Conservation (phyloP, 805 yeast genomes). For the Pichia insulana region DNA sequence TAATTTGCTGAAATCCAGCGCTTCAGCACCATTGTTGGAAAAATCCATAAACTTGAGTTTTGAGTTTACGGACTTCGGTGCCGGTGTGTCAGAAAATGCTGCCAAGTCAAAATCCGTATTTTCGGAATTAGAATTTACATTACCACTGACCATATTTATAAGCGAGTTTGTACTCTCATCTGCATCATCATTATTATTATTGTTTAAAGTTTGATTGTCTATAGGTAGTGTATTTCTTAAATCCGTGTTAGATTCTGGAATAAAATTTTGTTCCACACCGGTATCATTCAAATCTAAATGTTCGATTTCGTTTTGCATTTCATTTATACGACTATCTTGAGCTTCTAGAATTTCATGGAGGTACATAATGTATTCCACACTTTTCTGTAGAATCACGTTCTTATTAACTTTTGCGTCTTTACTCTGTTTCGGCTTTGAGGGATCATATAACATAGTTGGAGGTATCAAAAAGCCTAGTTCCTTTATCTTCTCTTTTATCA, state of each 20-base stretch:
- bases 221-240: background rate
- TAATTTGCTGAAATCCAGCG: constrained; percentile 5
- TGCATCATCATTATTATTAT: constrained; percentile 1
- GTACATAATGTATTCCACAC: constrained; percentile 72
- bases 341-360: constrained; percentile 49
- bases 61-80: constrained; percentile 1
- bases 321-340: constrained; percentile 42
- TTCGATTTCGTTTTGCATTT: constrained; percentile 33
- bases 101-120: constrained; percentile 1
- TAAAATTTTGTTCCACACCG: background rate
- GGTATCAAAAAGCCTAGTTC: constrained; percentile 80
- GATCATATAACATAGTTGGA: constrained; percentile 49
- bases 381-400: constrained; percentile 62
- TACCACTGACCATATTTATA: background rate
- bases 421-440: constrained; percentile 21
- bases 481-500: constrained; percentile 80
- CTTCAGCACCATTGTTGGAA: constrained; percentile 3
- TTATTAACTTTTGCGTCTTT: constrained; percentile 77
- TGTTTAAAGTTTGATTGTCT: constrained; percentile 6
- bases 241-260: too few species aligned
- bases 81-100: constrained; percentile 5
- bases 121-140: background rate
- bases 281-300: constrained; percentile 9
- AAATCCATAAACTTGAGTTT: constrained; percentile 8
- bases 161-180: background rate